Evolutionary conservation across 2,329 filamentous ascomycete species (phyloP).

Genomic region (Stagonosporopsis vannaccii): DNA sequence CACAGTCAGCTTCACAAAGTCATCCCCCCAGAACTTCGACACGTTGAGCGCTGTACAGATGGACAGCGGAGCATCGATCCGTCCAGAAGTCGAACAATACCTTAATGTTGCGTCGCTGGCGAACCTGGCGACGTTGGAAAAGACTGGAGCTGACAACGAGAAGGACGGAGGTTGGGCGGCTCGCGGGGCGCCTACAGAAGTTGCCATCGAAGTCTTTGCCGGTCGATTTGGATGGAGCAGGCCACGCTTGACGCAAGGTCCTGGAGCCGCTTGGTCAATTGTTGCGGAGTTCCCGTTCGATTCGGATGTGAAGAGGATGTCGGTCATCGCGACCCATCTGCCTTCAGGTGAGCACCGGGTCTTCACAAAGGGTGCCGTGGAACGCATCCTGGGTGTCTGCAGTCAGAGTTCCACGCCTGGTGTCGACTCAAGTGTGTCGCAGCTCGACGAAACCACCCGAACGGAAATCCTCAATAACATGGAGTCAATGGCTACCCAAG

Average conservation of each 20-base stretch:
- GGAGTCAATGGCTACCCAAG: conserved; percentile 34
- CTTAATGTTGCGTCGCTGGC: conserved; percentile 49
- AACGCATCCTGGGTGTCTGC: conserved; percentile 60
- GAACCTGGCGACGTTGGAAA: conserved; percentile 59
- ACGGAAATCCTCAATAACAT: background rate
- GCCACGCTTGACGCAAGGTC: conserved; percentile 54
- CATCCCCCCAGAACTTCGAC: background rate
- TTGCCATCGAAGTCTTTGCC: conserved; percentile 76
- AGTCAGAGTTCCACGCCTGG: conserved; percentile 39
- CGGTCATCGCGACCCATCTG: conserved; percentile 64
- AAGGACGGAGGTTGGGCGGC: conserved; percentile 31
- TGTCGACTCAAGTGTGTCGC: background rate
- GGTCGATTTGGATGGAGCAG: conserved; percentile 66
- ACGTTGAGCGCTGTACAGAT: background rate
- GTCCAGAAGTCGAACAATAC: conserved; percentile 35
- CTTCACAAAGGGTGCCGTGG: conserved; percentile 72
- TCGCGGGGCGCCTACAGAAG: conserved; percentile 62
- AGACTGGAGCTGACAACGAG: conserved; percentile 46
- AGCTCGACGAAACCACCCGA: background rate
- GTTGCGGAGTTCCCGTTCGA: conserved; percentile 75
- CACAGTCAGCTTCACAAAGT: background rate
- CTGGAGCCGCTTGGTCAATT: conserved; percentile 32
- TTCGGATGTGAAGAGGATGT: conserved; percentile 77
- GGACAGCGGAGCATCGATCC: background rate
- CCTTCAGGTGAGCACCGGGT: conserved; percentile 52